Base-by-base conservation (phyloP, 2,329 filamentous ascomycete genomes). In the Neonectria hederae region DNA sequence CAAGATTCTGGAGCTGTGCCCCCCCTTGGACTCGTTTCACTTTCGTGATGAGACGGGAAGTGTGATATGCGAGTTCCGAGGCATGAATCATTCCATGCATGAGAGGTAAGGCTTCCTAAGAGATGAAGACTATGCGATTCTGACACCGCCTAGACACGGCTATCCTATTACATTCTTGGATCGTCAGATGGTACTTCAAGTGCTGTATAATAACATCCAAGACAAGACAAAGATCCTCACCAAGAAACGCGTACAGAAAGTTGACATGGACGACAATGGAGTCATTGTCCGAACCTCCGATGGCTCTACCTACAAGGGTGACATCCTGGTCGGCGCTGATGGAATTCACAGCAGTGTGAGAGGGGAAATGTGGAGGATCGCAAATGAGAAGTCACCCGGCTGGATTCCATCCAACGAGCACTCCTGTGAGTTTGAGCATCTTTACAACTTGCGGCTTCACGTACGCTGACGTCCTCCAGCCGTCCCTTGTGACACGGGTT, bases 281-380 rank as follows among this genome's bases (percentile, higher is more conserved):
- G 70, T 79, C 1, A 22, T 43, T 1, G 55, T 65, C 0, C 5
- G 4, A 19, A 54, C 13, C n/a, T 5, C 45, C 17, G 2, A 63
- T 45, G 46, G 56, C 21, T 58, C 65, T 5, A 46, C 62, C 0
- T 77, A 76, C 40, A 42, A 65, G 1, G 81, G 78, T 0, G 72
- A 76, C 19, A 65, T 83, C 0, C 66, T 83, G 0, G 70, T 82
- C 0, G 80, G 81, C 0, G 76, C 78, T 0, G 81, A 83, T 49
- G 81, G 82, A 1, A 74, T 83, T 19, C 75, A 81, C 59, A 83
- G 81, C 66, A 67, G 63, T 0, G 72, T 80, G 1, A 69, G 81
- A 6, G 48, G 65, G 4, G 75, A 79, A 30, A 77, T 77, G 75
- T 65, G 65, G 65, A 65, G 53, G n/a, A 24, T 71, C 0, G 66